Conservation (phyloP, 345 rosid species). For the Sonneratia alba region DNA sequence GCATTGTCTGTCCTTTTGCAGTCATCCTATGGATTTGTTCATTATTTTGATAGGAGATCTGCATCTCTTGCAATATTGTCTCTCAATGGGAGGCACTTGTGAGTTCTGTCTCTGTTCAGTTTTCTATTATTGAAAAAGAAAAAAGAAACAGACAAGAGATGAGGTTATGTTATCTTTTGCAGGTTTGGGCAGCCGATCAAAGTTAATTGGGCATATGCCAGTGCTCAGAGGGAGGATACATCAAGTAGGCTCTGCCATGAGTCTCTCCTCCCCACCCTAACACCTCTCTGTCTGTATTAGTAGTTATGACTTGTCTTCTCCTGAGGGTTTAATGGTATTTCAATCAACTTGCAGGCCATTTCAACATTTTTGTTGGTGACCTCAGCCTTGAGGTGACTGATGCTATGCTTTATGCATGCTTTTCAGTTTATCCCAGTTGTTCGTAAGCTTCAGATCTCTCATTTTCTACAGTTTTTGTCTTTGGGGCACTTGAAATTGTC, state of each 20-base stretch:
- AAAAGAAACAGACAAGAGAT: not conserved
- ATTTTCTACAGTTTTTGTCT: not conserved
- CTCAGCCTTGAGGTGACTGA: conserved; percentile 98
- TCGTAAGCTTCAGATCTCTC: conserved; percentile 54
- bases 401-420: conserved; percentile 80
- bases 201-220: conserved; percentile 99
- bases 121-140: too few relatives aligned
- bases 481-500: not conserved
- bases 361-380: conserved; percentile 94
- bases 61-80: conserved; percentile 80
- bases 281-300: not conserved
- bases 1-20: conserved; percentile 24
- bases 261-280: not conserved
- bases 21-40: conserved; percentile 94
- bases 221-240: conserved; percentile 97
- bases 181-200: conserved; percentile 99
- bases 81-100: conserved; percentile 92
- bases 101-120: conserved; percentile 12
- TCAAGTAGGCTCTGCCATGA: conserved; percentile 45
- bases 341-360: conserved; percentile 50
- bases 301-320: not conserved
- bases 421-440: conserved; percentile 82
- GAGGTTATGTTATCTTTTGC: conserved; percentile 12
- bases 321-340: conserved; percentile 7
- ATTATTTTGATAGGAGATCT: conserved; percentile 86